Conservation (phyloP, 163 green algal species). For the Chloroidium sp. region DNA sequence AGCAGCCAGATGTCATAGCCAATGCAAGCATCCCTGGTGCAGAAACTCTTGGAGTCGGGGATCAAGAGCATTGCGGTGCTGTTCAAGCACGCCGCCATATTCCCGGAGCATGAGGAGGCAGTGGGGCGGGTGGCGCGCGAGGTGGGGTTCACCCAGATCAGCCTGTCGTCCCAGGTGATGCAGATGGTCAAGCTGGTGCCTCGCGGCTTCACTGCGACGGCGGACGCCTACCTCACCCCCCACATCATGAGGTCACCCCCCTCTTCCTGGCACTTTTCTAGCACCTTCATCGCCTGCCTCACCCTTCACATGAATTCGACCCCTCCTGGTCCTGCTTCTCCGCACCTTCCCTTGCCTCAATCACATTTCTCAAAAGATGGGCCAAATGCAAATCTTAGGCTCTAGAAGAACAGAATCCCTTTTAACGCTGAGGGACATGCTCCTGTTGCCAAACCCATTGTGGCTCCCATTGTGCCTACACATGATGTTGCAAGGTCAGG, state of each 20-base stretch:
- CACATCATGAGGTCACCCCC: slow-evolving; percentile 68
- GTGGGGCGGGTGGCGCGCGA: slow-evolving; percentile 67
- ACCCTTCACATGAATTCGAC: too few relatives aligned
- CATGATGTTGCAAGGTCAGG: background rate
- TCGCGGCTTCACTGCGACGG: slow-evolving; percentile 87
- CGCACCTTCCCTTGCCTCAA: too few relatives aligned
- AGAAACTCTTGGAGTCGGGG: slow-evolving; percentile 47
- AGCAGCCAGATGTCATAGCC: too few relatives aligned
- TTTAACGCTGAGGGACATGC: too few relatives aligned
- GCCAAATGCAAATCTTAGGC: too few relatives aligned
- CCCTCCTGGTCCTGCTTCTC: too few relatives aligned
- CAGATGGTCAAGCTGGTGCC: slow-evolving; percentile 97
- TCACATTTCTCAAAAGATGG: too few relatives aligned
- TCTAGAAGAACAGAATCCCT: too few relatives aligned
- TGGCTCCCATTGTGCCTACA: background rate
- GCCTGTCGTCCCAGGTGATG: slow-evolving; percentile 75
- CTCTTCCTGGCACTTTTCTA: too few relatives aligned
- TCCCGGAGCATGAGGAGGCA: slow-evolving; percentile 75
- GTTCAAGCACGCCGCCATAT: slow-evolving; percentile 89
- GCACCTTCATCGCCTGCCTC: too few relatives aligned
- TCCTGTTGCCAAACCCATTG: background rate
- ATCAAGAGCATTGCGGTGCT: slow-evolving; percentile 81
- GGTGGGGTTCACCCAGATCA: slow-evolving; percentile 91
- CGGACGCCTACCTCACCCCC: slow-evolving; percentile 94
- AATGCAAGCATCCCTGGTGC: slow-evolving; percentile 5